Evolutionary conservation across 2,329 filamentous ascomycete species (phyloP), one percentile per base, ranked within the genome.

Genomic region (Ceratocystis harringtonii): DNA sequence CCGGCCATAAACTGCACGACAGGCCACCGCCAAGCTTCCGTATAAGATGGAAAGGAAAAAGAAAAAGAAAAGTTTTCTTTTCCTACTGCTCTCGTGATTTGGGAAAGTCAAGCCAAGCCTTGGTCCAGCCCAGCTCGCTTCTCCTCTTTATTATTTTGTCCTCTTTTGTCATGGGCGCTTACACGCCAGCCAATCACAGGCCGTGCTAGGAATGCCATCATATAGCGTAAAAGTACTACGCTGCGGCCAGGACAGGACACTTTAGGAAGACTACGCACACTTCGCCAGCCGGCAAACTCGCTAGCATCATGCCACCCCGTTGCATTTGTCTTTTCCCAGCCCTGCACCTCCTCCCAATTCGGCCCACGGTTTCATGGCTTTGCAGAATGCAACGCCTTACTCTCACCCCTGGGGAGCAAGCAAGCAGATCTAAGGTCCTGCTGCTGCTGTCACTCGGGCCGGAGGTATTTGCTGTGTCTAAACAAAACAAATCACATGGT

Each of bases 111-210:
- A 41, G 28, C 55, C 55, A 58, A 58, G 55, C 55, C 55, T 32
- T 25, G 15, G 10, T 28, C 22, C 22, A 25, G 22, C 22, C 28
- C 25, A 1, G 15, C 5, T 19, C 10, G 22, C 28, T 48, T 8
- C 28, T 43, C 22, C 7, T 62, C 17, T 45, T 45, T 5, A 6
- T 50, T 28, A 10, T 62, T 30, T 62, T 50, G 61, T 6, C 45
- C 25, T 36, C 12, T 45, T 50, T 62, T 52, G 25, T 62, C 61
- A 10, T 44, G n/a, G 65, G 65, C 65, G 65, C 65, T 67, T 67
- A 67, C 55, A 67, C 62, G 5, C 17, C 55, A 62, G 45, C 65
- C 65, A 67, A 67, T 67, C 62, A 67, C 7, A 25, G 22, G 50
- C 50, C 4, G 32, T 25, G 5, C 32, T 17, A 4, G 19, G 32